phyloP scores from a whole-genome alignment of 176 grass and related monocot species.

The Raddia distichophylla region DNA sequence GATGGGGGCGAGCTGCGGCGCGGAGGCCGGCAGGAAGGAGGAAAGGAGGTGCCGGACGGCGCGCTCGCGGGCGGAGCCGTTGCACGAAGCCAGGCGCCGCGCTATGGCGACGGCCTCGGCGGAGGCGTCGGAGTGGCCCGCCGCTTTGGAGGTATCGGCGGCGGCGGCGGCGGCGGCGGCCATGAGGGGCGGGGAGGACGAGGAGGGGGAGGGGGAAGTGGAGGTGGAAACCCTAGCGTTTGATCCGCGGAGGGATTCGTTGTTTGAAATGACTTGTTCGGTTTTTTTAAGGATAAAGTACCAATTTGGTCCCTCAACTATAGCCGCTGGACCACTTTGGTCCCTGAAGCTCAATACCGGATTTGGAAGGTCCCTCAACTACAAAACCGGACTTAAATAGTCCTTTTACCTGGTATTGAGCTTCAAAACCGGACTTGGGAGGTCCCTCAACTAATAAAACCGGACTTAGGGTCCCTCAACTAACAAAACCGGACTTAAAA shows the following conservation, averaged over 20 bases:
- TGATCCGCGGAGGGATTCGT: slow-evolving; percentile 38
- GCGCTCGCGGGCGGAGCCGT: slow-evolving; percentile 46
- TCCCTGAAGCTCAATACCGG: too few relatives aligned
- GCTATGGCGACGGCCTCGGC: slow-evolving; percentile 61
- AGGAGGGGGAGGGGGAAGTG: not conserved
- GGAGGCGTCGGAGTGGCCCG: slow-evolving; percentile 26
- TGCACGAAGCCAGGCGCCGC: slow-evolving; percentile 76
- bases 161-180: slow-evolving; percentile 17
- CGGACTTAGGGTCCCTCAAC: too few relatives aligned
- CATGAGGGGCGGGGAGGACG: not conserved
- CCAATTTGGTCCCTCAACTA: too few relatives aligned
- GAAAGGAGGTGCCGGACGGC: slow-evolving; percentile 61
- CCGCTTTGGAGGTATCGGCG: not conserved
- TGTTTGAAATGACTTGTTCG: slow-evolving; percentile 42
- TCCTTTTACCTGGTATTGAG: too few relatives aligned
- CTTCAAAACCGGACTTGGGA: too few relatives aligned
- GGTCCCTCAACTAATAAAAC: too few relatives aligned
- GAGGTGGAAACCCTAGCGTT: slow-evolving; percentile 46
- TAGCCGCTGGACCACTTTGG: too few relatives aligned
- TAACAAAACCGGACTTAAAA: too few relatives aligned
- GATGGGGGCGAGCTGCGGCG: slow-evolving; percentile 42
- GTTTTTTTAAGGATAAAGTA: not conserved
- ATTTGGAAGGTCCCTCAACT: too few relatives aligned
- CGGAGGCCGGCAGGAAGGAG: slow-evolving; percentile 40
- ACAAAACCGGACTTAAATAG: too few relatives aligned